Base-by-base conservation (phyloP, 2,329 filamentous ascomycete species). In the Amauroascus verrucosus region DNA sequence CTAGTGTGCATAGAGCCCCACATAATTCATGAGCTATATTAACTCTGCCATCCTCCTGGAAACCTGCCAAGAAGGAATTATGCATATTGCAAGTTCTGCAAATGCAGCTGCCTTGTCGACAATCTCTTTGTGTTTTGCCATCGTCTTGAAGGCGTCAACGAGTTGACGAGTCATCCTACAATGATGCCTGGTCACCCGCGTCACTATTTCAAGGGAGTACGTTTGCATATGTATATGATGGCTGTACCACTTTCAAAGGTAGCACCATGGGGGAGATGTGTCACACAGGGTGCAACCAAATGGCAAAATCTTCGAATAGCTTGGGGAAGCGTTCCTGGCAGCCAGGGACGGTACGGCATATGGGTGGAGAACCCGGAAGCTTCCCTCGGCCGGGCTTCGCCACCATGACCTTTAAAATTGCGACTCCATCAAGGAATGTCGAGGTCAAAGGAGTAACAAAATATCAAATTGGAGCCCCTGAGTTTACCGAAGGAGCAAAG, bases 261-360 rank as follows among this genome's bases (percentile, higher is more conserved):
- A 24, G 40, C 18, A 45, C 41, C 22, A 43, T 5, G 6, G 20
- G 14, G 40, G 14, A 14, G 16, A 5, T 37, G 28, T 35, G 45
- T n/a, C 9, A 37, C 30, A 37, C 18, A n/a, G 6, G 6, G 9
- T 8, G 14, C 44, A 26, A 16, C 26, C 26, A 30, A 4, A 30
- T 5, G 26, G 26, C 26, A 9, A 7, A 20, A 2, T 40, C 7
- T 41, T 18, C n/a, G n/a, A n/a, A n/a, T 11, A 37, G 45, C 32
- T 32, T n/a, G 18, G 41, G 18, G 16, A 33, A 37, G 48, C 20
- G 48, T 50, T 32, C 48, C 48, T 50, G 35, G 37, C 35, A 16
- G 48, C 48, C 48, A 50, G 43, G 48, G 37, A 30, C 48, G 48
- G 48, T n/a, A 30, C 48, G 48, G 48, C 26, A 50, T 33, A 8